A percentile compares a stretch with the other conserved stretches of the same genome.
These are phyloP conservation scores for Lasiodiplodia citricola DNA, from an alignment of 2,329 filamentous ascomycete species.

Conservation along the genomic window DNA sequence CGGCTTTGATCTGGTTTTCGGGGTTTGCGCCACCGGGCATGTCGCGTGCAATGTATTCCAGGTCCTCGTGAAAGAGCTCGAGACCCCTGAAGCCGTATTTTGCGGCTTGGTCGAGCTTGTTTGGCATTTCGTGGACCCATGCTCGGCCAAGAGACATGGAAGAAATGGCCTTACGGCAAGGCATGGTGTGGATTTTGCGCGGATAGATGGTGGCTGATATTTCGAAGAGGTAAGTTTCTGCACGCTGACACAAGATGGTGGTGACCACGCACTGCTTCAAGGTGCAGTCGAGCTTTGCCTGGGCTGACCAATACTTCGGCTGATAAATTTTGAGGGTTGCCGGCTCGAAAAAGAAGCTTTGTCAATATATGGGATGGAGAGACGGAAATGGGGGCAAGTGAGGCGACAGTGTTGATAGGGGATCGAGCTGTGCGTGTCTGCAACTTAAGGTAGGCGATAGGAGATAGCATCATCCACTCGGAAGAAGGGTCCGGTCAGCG, in stretches of 20 bases:
- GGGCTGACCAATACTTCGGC: not conserved
- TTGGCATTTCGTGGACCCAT: constrained; percentile 69
- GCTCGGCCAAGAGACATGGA: constrained; percentile 79
- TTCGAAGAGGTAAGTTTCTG: not conserved
- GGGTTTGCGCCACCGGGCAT: constrained; percentile 50
- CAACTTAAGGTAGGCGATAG: constrained; percentile 14
- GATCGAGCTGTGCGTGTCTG: not conserved
- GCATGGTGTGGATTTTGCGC: constrained; percentile 40
- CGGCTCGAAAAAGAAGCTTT: not conserved
- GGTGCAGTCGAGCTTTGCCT: not conserved
- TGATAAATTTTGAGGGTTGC: not conserved
- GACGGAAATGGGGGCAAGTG: not conserved
- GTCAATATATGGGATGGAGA: not conserved
- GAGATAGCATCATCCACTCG: constrained; percentile 21
- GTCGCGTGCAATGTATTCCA: constrained; percentile 63
- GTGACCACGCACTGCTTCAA: not conserved
- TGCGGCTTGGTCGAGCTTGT: constrained; percentile 72
- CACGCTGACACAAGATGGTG: not conserved
- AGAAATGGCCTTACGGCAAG: constrained; percentile 69
- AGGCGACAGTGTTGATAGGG: not conserved
- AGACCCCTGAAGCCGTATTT: constrained; percentile 70
- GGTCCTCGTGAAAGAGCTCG: constrained; percentile 80
- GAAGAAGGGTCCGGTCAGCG: constrained; percentile 7
- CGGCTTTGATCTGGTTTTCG: constrained; percentile 62
- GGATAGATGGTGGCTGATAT: not conserved